Conservation (phyloP, 169 alveolate genomes). For the Eimeria acervulina region DNA sequence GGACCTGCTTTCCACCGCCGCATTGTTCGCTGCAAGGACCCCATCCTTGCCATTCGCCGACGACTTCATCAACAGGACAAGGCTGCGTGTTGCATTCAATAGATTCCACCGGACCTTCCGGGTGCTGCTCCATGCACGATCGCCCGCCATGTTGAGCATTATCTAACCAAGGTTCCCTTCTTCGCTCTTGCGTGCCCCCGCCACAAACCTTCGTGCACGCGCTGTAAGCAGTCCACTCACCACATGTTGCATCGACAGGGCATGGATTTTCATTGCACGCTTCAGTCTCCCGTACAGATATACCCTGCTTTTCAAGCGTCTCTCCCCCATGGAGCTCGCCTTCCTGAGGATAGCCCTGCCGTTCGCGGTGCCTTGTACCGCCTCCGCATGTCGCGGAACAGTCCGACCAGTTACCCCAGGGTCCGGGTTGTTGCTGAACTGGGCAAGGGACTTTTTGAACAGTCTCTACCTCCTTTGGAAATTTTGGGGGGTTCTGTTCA, state of each 20-base stretch:
- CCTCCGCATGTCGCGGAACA: slow-evolving; percentile 88
- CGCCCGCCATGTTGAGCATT: slow-evolving; percentile 76
- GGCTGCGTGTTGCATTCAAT: slow-evolving; percentile 76
- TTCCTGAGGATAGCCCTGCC: slow-evolving; percentile 63
- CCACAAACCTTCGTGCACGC: slow-evolving; percentile 87
- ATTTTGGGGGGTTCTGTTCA: slow-evolving; percentile 66
- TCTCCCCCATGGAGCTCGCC: slow-evolving; percentile 77
- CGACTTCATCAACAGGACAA: slow-evolving; percentile 84
- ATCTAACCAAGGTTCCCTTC: slow-evolving; percentile 81
- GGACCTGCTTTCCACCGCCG: slow-evolving; percentile 82
- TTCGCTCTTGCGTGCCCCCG: slow-evolving; percentile 82
- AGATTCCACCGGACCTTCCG: slow-evolving; percentile 29
- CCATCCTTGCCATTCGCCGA: slow-evolving; percentile 86
- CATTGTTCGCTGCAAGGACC: slow-evolving; percentile 85
- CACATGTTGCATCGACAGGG: slow-evolving; percentile 83
- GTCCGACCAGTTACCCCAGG: slow-evolving; percentile 86
- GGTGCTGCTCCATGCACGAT: slow-evolving; percentile 77
- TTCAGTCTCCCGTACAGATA: slow-evolving; percentile 49
- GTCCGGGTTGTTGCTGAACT: slow-evolving; percentile 67
- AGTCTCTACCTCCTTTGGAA: slow-evolving; percentile 6
- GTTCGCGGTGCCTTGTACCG: slow-evolving; percentile 82
- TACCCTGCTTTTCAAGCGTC: slow-evolving; percentile 61
- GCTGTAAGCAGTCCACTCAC: slow-evolving; percentile 80
- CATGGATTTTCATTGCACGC: slow-evolving; percentile 68
- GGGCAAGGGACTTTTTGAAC: slow-evolving; percentile 67